A percentile compares a stretch with the other conserved stretches of the same genome.
Evolutionary conservation across 129 eudicot genomes (phyloP).

Genomic region (Artemisia argyi): DNA sequence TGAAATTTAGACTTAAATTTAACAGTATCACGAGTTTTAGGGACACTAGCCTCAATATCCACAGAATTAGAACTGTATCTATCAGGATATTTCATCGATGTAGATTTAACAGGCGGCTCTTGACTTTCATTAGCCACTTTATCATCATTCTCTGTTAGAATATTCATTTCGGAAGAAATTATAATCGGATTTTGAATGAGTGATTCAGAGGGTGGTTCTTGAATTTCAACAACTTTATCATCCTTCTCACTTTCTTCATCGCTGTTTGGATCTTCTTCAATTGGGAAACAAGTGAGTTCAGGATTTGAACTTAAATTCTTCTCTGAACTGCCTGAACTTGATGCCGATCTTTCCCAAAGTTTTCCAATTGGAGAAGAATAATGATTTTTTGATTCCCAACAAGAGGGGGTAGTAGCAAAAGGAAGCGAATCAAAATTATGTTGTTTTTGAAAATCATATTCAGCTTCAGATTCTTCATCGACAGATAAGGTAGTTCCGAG

Average conservation of each 20-base stretch:
- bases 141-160: slow-evolving; percentile 25
- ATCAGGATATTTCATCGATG: slow-evolving; percentile 29
- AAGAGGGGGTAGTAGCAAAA: slow-evolving; percentile 43
- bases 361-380: slow-evolving; percentile 67
- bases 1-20: slow-evolving; percentile 35
- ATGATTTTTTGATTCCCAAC: slow-evolving; percentile 36
- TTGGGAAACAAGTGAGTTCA: slow-evolving; percentile 82
- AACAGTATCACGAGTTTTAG: slow-evolving; percentile 35
- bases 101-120: slow-evolving; percentile 13
- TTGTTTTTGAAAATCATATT: slow-evolving; percentile 31
- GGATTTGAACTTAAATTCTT: slow-evolving; percentile 68
- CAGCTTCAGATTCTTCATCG: slow-evolving; percentile 37
- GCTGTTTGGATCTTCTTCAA: slow-evolving; percentile 76
- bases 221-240: slow-evolving; percentile 41
- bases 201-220: slow-evolving; percentile 18
- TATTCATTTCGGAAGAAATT: slow-evolving; percentile 23
- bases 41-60: slow-evolving; percentile 30
- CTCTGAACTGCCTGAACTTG: slow-evolving; percentile 66
- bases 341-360: slow-evolving; percentile 59
- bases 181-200: background rate
- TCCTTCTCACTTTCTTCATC: slow-evolving; percentile 57
- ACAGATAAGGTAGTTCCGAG: slow-evolving; percentile 24
- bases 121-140: slow-evolving; percentile 21
- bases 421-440: slow-evolving; percentile 49
- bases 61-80: slow-evolving; percentile 44